phyloP scores from a whole-genome alignment of 805 yeast genomes.

The Ogataea nitratoaversa region DNA sequence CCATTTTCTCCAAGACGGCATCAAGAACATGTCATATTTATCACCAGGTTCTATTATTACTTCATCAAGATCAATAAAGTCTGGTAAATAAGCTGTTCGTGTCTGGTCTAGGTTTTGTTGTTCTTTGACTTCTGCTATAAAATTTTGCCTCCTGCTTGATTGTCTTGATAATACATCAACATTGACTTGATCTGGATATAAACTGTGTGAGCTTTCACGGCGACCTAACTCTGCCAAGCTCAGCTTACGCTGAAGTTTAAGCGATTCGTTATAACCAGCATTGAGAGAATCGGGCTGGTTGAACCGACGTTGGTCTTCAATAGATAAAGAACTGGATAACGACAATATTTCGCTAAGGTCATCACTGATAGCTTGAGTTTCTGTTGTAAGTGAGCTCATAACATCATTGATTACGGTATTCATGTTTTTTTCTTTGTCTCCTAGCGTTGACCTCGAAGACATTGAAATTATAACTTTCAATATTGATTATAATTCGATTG shows the following conservation, averaged over 20 bases:
- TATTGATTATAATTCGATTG: too few species aligned
- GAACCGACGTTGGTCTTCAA: too few species aligned
- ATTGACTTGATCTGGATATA: slow-evolving; percentile 19
- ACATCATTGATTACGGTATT: too few species aligned
- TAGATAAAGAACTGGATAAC: too few species aligned
- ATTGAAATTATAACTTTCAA: too few species aligned
- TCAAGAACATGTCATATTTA: slow-evolving; percentile 11
- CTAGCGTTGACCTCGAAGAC: too few species aligned
- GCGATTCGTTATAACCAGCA: background rate
- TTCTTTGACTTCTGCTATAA: background rate
- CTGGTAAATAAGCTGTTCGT: background rate
- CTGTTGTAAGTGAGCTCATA: too few species aligned
- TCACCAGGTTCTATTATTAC: slow-evolving; percentile 17
- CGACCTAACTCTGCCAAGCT: slow-evolving; percentile 4
- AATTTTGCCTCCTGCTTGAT: slow-evolving; percentile 1
- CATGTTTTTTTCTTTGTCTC: too few species aligned
- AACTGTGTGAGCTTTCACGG: slow-evolving; percentile 13
- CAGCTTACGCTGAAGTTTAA: slow-evolving; percentile 2
- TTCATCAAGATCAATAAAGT: slow-evolving; percentile 11
- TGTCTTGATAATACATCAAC: slow-evolving; percentile 10
- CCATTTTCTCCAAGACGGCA: slow-evolving; percentile 53
- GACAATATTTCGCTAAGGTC: too few species aligned
- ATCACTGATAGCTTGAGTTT: too few species aligned
- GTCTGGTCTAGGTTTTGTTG: background rate
- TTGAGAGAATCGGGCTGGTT: too few species aligned